Evolutionary conservation across 441 rosid species (phyloP), one percentile per base, ranked within the genome.

Genomic region (Corymbia calophylla): DNA sequence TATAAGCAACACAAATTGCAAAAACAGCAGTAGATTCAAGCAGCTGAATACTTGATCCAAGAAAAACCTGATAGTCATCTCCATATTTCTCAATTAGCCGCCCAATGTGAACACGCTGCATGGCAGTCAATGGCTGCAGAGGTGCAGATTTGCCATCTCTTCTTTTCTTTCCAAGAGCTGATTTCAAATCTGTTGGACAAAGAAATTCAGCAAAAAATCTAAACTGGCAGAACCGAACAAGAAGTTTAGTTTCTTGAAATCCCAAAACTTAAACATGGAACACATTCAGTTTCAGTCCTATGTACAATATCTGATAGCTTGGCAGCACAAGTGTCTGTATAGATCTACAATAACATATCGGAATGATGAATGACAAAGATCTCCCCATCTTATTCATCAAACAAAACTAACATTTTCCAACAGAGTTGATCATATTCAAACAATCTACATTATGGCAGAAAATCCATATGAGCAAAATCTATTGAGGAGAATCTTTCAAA

Each of bases 121-220:
- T 95, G 9, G 93, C 92, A 25, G 98, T 98, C 92, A 98, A 94
- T 2, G 99, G 99, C 91, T 96, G 97, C 88, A 92, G 90, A 89
- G 96, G 95, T 9, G 97, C 97, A 82, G 93, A 90, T 91, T 96
- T 93, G 29, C 99, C 99, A 91, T 98, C 99, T 91, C 92, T 96
- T 80, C 98, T 92, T 90, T 96, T 96, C 95, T 97, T 98, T 88
- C 99, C 99, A 53, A 98, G 92, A 27, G 97, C 99, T 19, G 96
- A 93, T 94, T 96, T 97, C 90, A 98, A 93, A 94, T 98, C 99
- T 98, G 91, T 27, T 88, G n/a, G 49, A 87, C 89, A 87, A 89
- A 92, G 14, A 31, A 39, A 68, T 56, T 53, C 23, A 87, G 66
- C n/a, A 51, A 35, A 48, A 19, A 19, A 80, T 54, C 39, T 47